Evolutionary conservation across 129 eudicot genomes (phyloP).

Genomic region (Saposhnikovia divaricata): DNA sequence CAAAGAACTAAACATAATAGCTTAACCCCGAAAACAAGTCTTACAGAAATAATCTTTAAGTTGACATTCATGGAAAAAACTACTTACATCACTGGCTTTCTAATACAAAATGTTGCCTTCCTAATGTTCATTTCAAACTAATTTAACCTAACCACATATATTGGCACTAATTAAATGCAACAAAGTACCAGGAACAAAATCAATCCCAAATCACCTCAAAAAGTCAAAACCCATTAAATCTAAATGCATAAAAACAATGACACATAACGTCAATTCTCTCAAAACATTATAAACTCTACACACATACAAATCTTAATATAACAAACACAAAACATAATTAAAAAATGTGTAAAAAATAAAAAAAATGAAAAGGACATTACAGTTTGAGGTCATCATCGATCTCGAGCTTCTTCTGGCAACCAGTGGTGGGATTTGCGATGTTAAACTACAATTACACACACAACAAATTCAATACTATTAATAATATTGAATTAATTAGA

Average conservation of each 20-base stretch:
- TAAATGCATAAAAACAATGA: background rate
- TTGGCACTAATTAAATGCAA: no score
- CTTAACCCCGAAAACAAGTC: background rate
- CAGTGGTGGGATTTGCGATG: conserved; percentile 85
- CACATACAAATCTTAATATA: background rate
- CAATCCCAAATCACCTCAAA: background rate
- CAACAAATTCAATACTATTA: background rate
- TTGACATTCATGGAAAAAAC: no score
- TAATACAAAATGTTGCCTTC: no score
- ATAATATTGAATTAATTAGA: background rate
- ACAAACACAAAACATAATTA: background rate
- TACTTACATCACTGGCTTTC: no score
- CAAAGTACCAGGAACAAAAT: background rate
- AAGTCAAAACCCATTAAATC: background rate
- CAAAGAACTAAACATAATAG: background rate
- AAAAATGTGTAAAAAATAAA: background rate
- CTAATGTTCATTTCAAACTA: background rate
- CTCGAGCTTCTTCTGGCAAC: conserved; percentile 97
- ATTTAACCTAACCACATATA: no score
- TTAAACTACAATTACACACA: conserved; percentile 43
- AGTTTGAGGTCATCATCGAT: conserved; percentile 89
- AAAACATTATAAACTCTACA: background rate
- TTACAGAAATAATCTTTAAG: background rate
- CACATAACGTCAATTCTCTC: background rate
- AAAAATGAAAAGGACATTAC: conserved; percentile 20